Evolutionary conservation across 768 basidiomycete species (phyloP).

Genomic region (Pleurotus djamor): DNA sequence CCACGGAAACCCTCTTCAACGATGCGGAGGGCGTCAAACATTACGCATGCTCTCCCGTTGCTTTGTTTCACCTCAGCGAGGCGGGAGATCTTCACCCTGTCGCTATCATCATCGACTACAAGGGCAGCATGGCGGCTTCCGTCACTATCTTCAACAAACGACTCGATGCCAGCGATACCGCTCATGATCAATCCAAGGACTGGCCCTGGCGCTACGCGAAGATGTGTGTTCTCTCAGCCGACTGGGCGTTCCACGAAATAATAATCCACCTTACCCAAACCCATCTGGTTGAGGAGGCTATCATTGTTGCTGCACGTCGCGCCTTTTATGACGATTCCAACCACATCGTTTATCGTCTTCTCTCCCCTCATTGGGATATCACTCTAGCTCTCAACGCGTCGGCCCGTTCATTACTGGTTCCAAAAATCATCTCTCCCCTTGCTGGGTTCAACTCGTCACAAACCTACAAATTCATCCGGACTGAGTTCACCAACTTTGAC

Average conservation of each 20-base stretch:
- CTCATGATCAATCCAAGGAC: slow-evolving; percentile 6
- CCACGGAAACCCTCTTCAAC: slow-evolving; percentile 9
- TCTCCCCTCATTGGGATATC: slow-evolving; percentile 24
- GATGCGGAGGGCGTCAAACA: slow-evolving; percentile 4
- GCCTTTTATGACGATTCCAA: slow-evolving; percentile 10
- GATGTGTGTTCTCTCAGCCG: slow-evolving; percentile 22
- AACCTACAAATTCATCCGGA: slow-evolving; percentile 15
- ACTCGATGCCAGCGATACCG: not conserved
- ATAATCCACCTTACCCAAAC: slow-evolving; percentile 23
- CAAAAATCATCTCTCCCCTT: slow-evolving; percentile 18
- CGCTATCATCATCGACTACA: slow-evolving; percentile 25
- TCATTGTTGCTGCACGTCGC: slow-evolving; percentile 25
- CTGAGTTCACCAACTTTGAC: slow-evolving; percentile 21
- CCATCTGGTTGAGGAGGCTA: slow-evolving; percentile 26
- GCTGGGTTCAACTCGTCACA: slow-evolving; percentile 14
- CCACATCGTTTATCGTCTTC: slow-evolving; percentile 22
- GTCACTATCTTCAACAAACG: slow-evolving; percentile 26
- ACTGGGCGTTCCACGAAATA: slow-evolving; percentile 26
- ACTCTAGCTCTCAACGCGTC: slow-evolving; percentile 23
- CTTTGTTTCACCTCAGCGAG: slow-evolving; percentile 21
- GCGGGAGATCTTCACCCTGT: slow-evolving; percentile 23
- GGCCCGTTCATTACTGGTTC: slow-evolving; percentile 21
- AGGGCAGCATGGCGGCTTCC: slow-evolving; percentile 18
- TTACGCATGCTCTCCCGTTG: slow-evolving; percentile 22
- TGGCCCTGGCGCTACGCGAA: slow-evolving; percentile 18